Evolutionary conservation across 1,284 basidiomycete species (phyloP), one percentile per base, ranked within the genome.

Genomic region (Coniophora puteana): DNA sequence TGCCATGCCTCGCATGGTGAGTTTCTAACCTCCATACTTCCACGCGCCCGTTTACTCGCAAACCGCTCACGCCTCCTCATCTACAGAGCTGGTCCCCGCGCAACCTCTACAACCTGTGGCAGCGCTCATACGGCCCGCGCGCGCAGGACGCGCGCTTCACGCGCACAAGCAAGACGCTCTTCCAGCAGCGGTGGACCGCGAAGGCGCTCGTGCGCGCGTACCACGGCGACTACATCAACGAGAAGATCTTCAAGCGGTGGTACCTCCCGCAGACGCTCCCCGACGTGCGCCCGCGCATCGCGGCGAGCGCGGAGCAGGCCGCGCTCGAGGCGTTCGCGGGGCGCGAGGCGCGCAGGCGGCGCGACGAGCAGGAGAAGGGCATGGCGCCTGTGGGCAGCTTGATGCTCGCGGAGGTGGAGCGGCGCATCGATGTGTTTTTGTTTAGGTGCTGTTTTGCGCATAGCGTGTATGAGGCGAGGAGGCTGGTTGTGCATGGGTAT

Each of bases 161-260:
- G 41, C 66, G 69, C 39, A 75, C 80, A 4, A 63, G 65, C 45
- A 62, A 72, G 43, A 86, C 89, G 0, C 76, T 98, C 37, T 98
- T 90, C 68, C 90, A 96, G 65, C 89, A 97, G 59, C 85, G 94
- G 28, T 98, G 93, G 90, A 73, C 72, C 18, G 80, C 91, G 13
- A 98, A 97, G 66, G 77, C 84, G n/a, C 79, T 94, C 47, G 78
- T 93, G 23, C 83, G 94, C 44, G 93, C 83, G 4, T 99, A 99
- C 71, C 95, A 99, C 61, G 94, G 94, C 28, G 94, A 99, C 74
- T 89, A 82, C 65, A 93, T 98, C 48, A 84, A 85, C 41, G 92
- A 95, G 68, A 89, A 86, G 55, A 82, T 84, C 29, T 98, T 98
- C 78, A 94, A 95, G 63, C 82, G 89, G 38, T 95, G 93, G 89